Evolutionary conservation across 2,329 filamentous ascomycete species (phyloP).

Genomic region (Hypoxylon sp.): DNA sequence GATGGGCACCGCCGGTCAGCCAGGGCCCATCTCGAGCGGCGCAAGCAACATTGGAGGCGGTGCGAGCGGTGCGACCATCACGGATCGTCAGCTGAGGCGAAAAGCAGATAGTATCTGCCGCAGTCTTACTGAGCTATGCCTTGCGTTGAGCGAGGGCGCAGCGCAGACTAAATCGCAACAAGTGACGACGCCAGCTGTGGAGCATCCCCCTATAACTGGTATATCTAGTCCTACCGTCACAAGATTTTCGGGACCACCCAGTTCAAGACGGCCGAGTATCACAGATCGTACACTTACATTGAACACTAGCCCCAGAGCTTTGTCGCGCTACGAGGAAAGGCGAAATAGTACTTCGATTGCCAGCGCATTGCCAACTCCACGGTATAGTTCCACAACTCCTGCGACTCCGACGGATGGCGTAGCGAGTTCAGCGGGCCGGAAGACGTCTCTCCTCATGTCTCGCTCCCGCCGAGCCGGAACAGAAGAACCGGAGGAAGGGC

Average conservation of each 20-base stretch:
- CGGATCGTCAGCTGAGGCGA: slow-evolving; percentile 85
- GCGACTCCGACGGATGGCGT: slow-evolving; percentile 51
- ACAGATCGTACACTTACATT: slow-evolving; percentile 51
- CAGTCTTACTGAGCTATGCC: slow-evolving; percentile 88
- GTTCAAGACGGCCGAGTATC: slow-evolving; percentile 50
- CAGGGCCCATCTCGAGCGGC: slow-evolving; percentile 71
- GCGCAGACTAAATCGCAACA: slow-evolving; percentile 48
- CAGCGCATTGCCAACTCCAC: slow-evolving; percentile 56
- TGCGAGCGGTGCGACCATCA: slow-evolving; percentile 57
- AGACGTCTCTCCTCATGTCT: slow-evolving; percentile 61
- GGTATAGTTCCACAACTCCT: slow-evolving; percentile 48
- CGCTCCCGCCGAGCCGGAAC: slow-evolving; percentile 57
- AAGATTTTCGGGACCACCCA: slow-evolving; percentile 49
- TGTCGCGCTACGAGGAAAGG: slow-evolving; percentile 63
- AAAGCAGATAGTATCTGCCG: slow-evolving; percentile 94
- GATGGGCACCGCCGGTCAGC: slow-evolving; percentile 76
- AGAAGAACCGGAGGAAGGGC: slow-evolving; percentile 61
- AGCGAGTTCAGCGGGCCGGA: slow-evolving; percentile 50
- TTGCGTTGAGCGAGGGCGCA: slow-evolving; percentile 76
- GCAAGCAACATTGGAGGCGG: slow-evolving; percentile 66
- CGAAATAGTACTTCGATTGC: slow-evolving; percentile 57
- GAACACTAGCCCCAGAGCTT: slow-evolving; percentile 55
- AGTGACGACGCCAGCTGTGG: slow-evolving; percentile 37
- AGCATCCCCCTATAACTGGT: slow-evolving; percentile 48
- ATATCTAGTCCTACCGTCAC: slow-evolving; percentile 56